These are phyloP conservation scores for Mycena pura DNA, from an alignment of 768 basidiomycete genomes.

Conservation along the genomic window DNA sequence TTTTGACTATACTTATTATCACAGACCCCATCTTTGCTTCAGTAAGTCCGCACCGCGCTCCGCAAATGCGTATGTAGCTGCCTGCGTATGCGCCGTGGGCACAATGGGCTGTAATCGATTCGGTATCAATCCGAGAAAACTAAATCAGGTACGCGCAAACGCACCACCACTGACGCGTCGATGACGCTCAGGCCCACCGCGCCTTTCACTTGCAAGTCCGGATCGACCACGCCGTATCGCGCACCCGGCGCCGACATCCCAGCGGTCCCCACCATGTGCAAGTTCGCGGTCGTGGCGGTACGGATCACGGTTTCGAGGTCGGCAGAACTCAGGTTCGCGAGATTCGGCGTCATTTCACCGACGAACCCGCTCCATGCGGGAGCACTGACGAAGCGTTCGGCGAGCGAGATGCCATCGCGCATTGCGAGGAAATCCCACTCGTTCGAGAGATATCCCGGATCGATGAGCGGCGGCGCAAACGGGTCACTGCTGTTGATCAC, in stretches of 20 bases:
- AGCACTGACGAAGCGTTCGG: too few relatives aligned
- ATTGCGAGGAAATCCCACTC: neutral
- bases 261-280: constrained; percentile 1
- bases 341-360: too few relatives aligned
- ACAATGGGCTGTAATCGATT: constrained; percentile 9
- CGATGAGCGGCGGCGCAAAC: constrained; percentile 2
- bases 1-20: neutral
- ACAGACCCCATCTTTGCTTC: neutral
- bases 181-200: neutral
- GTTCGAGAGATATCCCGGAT: neutral
- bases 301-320: too few relatives aligned
- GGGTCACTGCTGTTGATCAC: neutral
- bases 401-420: too few relatives aligned
- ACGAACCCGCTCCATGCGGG: too few relatives aligned
- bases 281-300: too few relatives aligned
- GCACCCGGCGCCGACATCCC: constrained; percentile 5
- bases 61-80: neutral
- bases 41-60: neutral
- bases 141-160: too few relatives aligned
- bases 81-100: neutral
- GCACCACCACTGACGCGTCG: neutral
- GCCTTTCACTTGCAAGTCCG: constrained; percentile 1
- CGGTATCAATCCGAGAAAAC: neutral
- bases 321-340: too few relatives aligned
- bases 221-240: constrained; percentile 1